Percentiles rank a stretch among this genome's conserved stretches.
These are phyloP conservation scores for Alternaria arbusti DNA, from an alignment of 2,329 filamentous ascomycete genomes.

Conservation along the genomic window DNA sequence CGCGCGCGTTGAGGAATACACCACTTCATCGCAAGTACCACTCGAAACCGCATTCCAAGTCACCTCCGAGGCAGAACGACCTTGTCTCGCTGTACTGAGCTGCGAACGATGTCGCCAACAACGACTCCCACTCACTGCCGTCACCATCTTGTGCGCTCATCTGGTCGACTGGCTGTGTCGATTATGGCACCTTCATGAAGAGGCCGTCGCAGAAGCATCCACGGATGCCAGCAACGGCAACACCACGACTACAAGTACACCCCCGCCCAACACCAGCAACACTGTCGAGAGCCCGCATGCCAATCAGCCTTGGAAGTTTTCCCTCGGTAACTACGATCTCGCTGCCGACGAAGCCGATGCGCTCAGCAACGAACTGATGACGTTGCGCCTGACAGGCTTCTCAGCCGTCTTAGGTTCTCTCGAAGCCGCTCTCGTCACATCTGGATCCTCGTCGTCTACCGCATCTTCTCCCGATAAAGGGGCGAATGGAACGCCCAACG, in stretches of 20 bases:
- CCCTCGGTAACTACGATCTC: conserved; percentile 13
- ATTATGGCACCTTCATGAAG: conserved; percentile 9
- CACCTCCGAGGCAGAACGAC: conserved; percentile 4
- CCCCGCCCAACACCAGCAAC: neutral
- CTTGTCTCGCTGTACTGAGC: conserved; percentile 7
- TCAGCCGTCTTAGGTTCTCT: conserved; percentile 13
- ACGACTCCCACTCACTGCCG: conserved; percentile 10
- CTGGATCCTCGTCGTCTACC: neutral
- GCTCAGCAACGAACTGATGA: conserved; percentile 16
- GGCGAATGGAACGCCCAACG: neutral
- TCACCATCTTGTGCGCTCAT: conserved; percentile 13
- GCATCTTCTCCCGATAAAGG: conserved; percentile 2
- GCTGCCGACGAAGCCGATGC: conserved; percentile 16
- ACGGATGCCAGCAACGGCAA: conserved; percentile 4
- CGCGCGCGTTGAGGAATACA: conserved; percentile 10
- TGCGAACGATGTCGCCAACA: conserved; percentile 15
- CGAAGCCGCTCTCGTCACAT: conserved; percentile 12
- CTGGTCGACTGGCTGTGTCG: conserved; percentile 16
- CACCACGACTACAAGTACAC: neutral
- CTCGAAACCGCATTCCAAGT: conserved; percentile 16
- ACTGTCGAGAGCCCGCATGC: neutral
- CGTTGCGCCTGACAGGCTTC: conserved; percentile 11
- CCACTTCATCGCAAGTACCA: conserved; percentile 12
- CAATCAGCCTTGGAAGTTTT: conserved; percentile 10
- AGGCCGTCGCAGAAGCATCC: neutral